These are phyloP conservation scores for Phytophthora tentaculata DNA, from an alignment of 352 stramenopile genomes.

Conservation along the genomic window DNA sequence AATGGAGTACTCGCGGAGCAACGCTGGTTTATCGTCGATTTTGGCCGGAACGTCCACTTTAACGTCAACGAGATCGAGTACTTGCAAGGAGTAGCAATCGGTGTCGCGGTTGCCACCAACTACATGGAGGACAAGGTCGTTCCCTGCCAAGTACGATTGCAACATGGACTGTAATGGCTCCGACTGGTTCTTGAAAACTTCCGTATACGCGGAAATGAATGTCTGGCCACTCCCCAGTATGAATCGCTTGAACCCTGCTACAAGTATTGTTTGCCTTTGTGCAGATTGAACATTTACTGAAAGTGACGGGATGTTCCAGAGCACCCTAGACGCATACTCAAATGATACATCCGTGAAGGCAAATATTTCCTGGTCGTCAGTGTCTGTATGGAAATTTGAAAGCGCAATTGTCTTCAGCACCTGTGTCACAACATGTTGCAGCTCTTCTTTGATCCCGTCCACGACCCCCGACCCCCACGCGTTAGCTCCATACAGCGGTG, in stretches of 20 bases:
- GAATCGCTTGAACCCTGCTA: conserved; percentile 76
- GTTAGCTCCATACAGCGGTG: conserved; percentile 16
- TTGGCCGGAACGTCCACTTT: conserved; percentile 68
- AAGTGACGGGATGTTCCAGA: conserved; percentile 84
- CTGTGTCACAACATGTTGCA: conserved; percentile 61
- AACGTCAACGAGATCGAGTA: conserved; percentile 71
- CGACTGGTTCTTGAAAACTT: conserved; percentile 68
- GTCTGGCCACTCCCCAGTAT: conserved; percentile 70
- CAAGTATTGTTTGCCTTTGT: conserved; percentile 52
- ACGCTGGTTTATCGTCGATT: conserved; percentile 72
- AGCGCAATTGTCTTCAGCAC: conserved; percentile 81
- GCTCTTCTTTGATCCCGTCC: conserved; percentile 51
- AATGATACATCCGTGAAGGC: conserved; percentile 85
- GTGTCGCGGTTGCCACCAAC: conserved; percentile 53
- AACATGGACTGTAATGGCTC: conserved; percentile 72
- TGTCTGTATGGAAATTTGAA: conserved; percentile 72
- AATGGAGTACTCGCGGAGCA: conserved; percentile 70
- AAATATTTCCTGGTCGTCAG: conserved; percentile 66
- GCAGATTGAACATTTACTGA: conserved; percentile 57
- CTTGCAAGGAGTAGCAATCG: conserved; percentile 69
- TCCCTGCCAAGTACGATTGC: conserved; percentile 67
- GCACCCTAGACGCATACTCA: conserved; percentile 56
- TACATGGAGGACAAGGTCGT: conserved; percentile 70
- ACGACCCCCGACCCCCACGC: conserved; percentile 29
- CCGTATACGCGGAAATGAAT: conserved; percentile 82